Percentiles rank a stretch among this genome's conserved stretches.
Evolutionary conservation across 2,329 filamentous ascomycete species (phyloP).

Genomic region (Cordyceps pruinosa): DNA sequence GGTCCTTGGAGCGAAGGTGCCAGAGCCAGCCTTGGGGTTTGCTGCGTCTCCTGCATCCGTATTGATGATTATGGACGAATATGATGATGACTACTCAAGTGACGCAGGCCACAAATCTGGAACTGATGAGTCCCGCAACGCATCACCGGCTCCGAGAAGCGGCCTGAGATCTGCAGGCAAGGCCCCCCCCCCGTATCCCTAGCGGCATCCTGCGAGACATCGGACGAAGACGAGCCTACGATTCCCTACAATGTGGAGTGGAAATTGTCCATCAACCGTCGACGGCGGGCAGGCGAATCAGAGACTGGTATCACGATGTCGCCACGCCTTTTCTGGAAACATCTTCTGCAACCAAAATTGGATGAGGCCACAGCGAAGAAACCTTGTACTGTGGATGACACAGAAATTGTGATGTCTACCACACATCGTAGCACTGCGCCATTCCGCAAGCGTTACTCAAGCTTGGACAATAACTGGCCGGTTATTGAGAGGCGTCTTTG

Average conservation of each 20-base stretch:
- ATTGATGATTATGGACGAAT: neutral
- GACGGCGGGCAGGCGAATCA: slow-evolving; percentile 7
- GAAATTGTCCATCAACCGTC: slow-evolving; percentile 5
- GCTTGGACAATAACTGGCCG: slow-evolving; percentile 11
- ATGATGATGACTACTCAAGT: neutral
- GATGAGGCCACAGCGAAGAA: slow-evolving; percentile 3
- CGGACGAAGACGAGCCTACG: slow-evolving; percentile 10
- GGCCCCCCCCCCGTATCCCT: neutral
- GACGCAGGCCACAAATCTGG: neutral
- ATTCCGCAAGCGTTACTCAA: neutral
- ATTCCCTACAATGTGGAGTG: slow-evolving; percentile 11
- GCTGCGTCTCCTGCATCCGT: neutral
- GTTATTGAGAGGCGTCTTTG: slow-evolving; percentile 3
- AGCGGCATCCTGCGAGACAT: neutral
- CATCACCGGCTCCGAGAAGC: neutral
- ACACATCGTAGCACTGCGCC: neutral
- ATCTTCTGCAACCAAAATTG: slow-evolving; percentile 7
- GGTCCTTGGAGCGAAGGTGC: neutral
- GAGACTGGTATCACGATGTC: slow-evolving; percentile 4
- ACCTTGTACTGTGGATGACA: slow-evolving; percentile 9
- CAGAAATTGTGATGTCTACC: slow-evolving; percentile 5
- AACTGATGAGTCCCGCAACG: neutral
- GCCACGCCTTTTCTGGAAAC: slow-evolving; percentile 5
- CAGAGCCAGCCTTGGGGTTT: neutral
- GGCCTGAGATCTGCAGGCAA: slow-evolving; percentile 8